Conservation (phyloP, 805 yeast genomes). For the Lipomyces lipofer region DNA sequence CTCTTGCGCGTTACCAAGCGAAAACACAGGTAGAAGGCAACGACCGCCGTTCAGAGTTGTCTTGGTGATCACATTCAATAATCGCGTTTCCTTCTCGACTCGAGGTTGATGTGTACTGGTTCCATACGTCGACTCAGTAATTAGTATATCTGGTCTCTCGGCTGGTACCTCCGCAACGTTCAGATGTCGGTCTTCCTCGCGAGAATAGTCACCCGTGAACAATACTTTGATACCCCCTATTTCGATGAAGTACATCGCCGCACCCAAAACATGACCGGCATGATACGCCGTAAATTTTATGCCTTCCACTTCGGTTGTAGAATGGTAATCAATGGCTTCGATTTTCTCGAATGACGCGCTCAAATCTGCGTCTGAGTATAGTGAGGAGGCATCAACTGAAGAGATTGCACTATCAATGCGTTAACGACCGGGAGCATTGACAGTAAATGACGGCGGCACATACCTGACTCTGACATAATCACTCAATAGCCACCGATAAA, state of each 20-base stretch:
- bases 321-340: conserved; percentile 93
- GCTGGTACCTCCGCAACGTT: conserved; percentile 95
- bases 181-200: conserved; percentile 94
- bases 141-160: conserved; percentile 78
- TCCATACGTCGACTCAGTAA: conserved; percentile 96
- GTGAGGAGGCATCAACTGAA: conserved; percentile 37
- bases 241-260: conserved; percentile 95
- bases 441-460: conserved; percentile 32
- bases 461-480: conserved; percentile 90
- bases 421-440: background rate
- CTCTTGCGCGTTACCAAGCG: conserved; percentile 96
- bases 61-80: conserved; percentile 79
- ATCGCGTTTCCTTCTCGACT: conserved; percentile 74
- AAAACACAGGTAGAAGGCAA: conserved; percentile 89
- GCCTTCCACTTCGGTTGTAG: conserved; percentile 92
- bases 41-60: conserved; percentile 88
- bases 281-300: conserved; percentile 95
- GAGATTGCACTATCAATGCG: conserved; percentile 17
- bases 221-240: conserved; percentile 86
- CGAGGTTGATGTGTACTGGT: conserved; percentile 96
- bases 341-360: conserved; percentile 83
- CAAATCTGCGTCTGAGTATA: conserved; percentile 89
- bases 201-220: conserved; percentile 95
- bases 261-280: conserved; percentile 99
- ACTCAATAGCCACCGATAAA: conserved; percentile 89